Base-by-base conservation (phyloP, 2,329 filamentous ascomycete genomes). In the Botrytis aclada region DNA sequence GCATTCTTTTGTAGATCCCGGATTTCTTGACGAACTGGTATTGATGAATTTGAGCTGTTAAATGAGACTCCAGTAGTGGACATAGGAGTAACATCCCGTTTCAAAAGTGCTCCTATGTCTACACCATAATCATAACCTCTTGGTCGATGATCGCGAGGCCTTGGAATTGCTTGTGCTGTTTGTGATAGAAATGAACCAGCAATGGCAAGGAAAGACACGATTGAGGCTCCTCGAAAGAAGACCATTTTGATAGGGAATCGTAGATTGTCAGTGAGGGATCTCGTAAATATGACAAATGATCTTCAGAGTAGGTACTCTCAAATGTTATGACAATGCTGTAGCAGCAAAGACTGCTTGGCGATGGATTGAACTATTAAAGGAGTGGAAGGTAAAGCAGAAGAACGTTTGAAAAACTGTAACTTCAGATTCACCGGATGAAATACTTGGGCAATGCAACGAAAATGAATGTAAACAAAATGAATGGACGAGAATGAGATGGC, bases 1-100 rank as follows among this genome's bases (percentile, higher is more conserved):
- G 47, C 32, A 70, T 79, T 75, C 37, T 77, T 75, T 69, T 79
- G 72, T 25, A 80, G 56, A 7, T 77, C 76, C 39, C 77, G 73
- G 43, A 80, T 74, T 39, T 80, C 79, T 8, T 74, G 71, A 32
- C 79, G 74, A 25, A 77, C 62, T 34, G 78, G 76, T 8, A 72
- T 29, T 4, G 78, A 75, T 29, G 75, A 77, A 71, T 74, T 76
- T 9, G 73, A 69, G 16, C 75, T 74, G 29, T 47, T 74, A 1
- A 76, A 77, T 16, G 70, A 41, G 14, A 72, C 51, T 60, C 62
- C 70, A 37, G 62, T 72, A 14, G 51, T 67, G 25, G 70, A 69
- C n/a, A 67, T 74, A 7, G 43, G 43, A 12, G 65, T 39, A 14
- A 43, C 64, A 51, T 78, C 75, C 25, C 77, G 75, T 56, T 75